Evolutionary conservation across 176 grass and related monocot genomes (phyloP).

Genomic region (Aegilops sharonensis): DNA sequence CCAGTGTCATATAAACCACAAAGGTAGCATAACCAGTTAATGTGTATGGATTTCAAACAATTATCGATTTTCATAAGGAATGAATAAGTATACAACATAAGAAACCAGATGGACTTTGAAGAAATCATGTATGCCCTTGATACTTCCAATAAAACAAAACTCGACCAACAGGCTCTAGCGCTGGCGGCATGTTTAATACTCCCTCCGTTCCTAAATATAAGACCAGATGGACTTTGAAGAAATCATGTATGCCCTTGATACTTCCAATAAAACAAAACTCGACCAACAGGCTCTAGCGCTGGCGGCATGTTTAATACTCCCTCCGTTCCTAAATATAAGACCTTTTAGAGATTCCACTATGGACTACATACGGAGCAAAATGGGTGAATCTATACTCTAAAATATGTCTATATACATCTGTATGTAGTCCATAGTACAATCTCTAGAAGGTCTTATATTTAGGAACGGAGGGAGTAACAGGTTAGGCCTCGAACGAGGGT

Average conservation of each 20-base stretch:
- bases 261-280: not conserved
- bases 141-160: not conserved
- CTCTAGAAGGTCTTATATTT: too few species aligned
- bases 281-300: not conserved
- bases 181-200: not conserved
- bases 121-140: conserved; percentile 5
- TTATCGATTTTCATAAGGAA: not conserved
- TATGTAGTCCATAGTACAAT: too few species aligned
- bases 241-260: conserved; percentile 4
- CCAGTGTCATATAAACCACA: not conserved
- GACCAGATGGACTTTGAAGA: not conserved
- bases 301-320: not conserved
- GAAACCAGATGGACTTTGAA: not conserved
- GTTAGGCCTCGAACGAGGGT: not conserved
- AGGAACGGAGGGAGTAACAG: not conserved
- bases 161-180: not conserved
- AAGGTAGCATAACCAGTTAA: not conserved
- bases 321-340: too few species aligned
- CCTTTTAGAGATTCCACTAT: too few species aligned
- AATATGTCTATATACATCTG: too few species aligned
- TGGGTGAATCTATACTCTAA: too few species aligned
- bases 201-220: too few species aligned
- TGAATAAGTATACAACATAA: not conserved
- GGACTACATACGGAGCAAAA: too few species aligned
- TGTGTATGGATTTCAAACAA: conserved; percentile 16